Base-by-base conservation (phyloP, 139 green algal genomes). In the Picochlorum sp. region DNA sequence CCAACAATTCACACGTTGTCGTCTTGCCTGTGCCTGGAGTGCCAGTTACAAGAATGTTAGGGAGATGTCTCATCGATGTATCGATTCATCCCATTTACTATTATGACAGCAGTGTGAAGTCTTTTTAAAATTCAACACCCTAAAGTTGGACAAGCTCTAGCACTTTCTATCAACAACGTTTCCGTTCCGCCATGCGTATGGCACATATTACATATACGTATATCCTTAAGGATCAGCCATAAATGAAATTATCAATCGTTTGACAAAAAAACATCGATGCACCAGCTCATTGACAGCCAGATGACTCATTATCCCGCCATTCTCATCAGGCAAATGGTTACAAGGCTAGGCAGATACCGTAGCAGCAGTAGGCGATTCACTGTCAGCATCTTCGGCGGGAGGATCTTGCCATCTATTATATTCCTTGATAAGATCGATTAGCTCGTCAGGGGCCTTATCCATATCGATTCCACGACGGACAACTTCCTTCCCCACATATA, bases 401-500 rank as follows among this genome's bases (percentile, higher is more conserved):
- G 31, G 33, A 39, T 50, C 30, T 43, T 58, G 47, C 43, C 33
- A 58, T 35, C 63, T 28, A n/a, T n/a, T 36, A 44, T 55, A 0
- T 40, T 64, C 73, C 66, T 99, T 98, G 77, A 99, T 98, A 28
- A 99, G 78, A 50, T 97, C 77, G 8, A 99, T 87, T 31, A 99
- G 75, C 67, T 84, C 77, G 65, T 97, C 84, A 47, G 70, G 83
- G 2, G 91, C 93, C 47, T 18, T 37, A 18, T 91, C 85, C 71
- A 90, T 93, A 35, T 81, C 75, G 50, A 98, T 94, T 51, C 36
- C 86, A 13, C 82, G 69, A 50, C 75, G 61, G 31, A 98, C 89
- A 5, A 99, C 89, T 80, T 99, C 91, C 83, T 99, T 99, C 69
- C 90, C 90, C 36, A 99, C 91, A 68, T 98, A 99, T 61, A 99